Conservation (phyloP, 768 basidiomycete species). For the Hericium coralloides region DNA sequence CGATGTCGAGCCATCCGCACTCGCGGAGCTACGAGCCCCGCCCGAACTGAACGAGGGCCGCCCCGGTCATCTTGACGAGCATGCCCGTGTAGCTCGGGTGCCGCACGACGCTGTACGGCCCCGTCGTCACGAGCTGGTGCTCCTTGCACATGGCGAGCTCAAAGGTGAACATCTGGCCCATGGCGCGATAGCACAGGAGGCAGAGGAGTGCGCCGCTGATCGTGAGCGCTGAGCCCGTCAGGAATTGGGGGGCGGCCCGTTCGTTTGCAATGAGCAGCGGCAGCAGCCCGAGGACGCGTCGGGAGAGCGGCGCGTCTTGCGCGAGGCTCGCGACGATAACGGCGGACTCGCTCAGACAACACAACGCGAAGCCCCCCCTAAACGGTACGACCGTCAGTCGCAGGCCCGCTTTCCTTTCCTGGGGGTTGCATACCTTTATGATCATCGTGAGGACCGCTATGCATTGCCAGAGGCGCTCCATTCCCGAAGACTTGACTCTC, state of each 20-base stretch:
- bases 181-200: slow-evolving; percentile 15
- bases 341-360: too few species aligned
- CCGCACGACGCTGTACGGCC: slow-evolving; percentile 22
- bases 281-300: too few species aligned
- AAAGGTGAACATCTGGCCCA: slow-evolving; percentile 23
- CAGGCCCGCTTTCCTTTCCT: too few species aligned
- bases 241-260: slow-evolving; percentile 3
- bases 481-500: too few species aligned
- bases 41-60: background rate
- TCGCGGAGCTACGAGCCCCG: slow-evolving; percentile 14
- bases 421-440: too few species aligned
- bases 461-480: too few species aligned
- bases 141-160: slow-evolving; percentile 16
- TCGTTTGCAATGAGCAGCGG: too few species aligned
- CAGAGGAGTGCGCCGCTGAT: slow-evolving; percentile 9
- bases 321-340: too few species aligned
- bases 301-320: too few species aligned
- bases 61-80: slow-evolving; percentile 6
- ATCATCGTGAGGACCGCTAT: too few species aligned
- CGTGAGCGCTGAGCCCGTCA: slow-evolving; percentile 7
- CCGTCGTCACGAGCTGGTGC: slow-evolving; percentile 20
- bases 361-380: too few species aligned
- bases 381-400: too few species aligned
- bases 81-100: slow-evolving; percentile 20
- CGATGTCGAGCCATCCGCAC: slow-evolving; percentile 6